Percentiles rank a stretch among this genome's conserved stretches.
Evolutionary conservation across 352 stramenopile genomes (phyloP).

Genomic region (Phytophthora vignae): DNA sequence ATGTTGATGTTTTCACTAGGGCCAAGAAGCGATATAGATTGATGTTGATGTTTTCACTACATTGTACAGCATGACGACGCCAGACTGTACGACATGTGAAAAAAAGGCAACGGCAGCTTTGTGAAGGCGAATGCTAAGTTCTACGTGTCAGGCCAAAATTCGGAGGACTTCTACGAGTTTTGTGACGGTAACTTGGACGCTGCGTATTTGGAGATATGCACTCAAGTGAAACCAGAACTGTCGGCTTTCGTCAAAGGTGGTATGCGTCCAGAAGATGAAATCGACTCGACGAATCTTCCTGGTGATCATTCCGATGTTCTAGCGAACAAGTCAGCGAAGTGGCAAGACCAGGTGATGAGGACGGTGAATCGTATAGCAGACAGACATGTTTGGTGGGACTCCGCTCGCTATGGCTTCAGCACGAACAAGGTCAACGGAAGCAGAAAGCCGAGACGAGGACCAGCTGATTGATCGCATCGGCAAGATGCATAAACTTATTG

Average conservation of each 20-base stretch:
- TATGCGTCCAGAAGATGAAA: neutral
- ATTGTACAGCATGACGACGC: conserved; percentile 1
- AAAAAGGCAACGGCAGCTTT: neutral
- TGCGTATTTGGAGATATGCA: conserved; percentile 1
- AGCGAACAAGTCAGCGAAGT: neutral
- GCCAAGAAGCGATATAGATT: no score
- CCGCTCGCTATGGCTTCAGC: neutral
- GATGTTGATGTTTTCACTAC: no score
- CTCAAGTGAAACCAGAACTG: neutral
- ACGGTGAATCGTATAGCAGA: conserved; percentile 1
- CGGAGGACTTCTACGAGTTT: neutral
- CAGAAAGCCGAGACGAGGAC: neutral
- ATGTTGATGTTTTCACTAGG: no score
- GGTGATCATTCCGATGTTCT: neutral
- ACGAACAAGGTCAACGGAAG: neutral
- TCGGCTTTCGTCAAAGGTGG: neutral
- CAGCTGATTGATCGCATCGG: neutral
- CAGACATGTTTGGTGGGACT: neutral
- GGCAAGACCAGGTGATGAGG: neutral
- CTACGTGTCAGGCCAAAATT: conserved; percentile 1
- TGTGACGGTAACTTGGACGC: conserved; percentile 1
- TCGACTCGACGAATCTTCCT: neutral
- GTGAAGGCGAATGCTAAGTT: conserved; percentile 2
- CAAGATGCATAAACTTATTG: neutral
- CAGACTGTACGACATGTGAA: neutral